A percentile compares a stretch with the other conserved stretches of the same genome.
phyloP scores from a whole-genome alignment of 192 early-diverging fungal species.

The Backusella liffmaniae region DNA sequence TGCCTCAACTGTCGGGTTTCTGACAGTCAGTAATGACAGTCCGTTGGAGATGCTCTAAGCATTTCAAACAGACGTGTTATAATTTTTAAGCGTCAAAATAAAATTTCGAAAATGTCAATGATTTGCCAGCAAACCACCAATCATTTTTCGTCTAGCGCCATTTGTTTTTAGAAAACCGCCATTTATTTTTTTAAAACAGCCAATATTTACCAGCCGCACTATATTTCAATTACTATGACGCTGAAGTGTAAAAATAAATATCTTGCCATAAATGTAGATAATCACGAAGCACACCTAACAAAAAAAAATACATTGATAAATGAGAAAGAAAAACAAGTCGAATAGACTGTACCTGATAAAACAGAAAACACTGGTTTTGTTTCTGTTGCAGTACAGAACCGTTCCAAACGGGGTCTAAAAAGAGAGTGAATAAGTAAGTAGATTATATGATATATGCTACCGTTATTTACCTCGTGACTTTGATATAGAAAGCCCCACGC shows the following conservation, averaged over 20 bases:
- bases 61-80: no score
- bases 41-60: no score
- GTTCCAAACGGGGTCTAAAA: conserved; percentile 56
- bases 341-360: conserved; percentile 50
- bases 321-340: not conserved
- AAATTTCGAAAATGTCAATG: no score
- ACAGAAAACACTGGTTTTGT: conserved; percentile 78
- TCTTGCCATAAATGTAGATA: conserved; percentile 88
- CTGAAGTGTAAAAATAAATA: conserved; percentile 84
- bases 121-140: no score
- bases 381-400: conserved; percentile 58
- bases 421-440: not conserved
- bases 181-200: no score
- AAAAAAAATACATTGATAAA: not conserved
- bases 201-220: no score
- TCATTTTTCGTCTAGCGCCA: no score
- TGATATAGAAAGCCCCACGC: conserved; percentile 78
- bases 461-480: conserved; percentile 67
- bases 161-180: no score
- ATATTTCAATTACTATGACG: conserved; percentile 28
- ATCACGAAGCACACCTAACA: conserved; percentile 60
- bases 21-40: no score
- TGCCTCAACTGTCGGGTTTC: no score
- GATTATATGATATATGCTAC: not conserved
- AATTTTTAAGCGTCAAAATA: no score